phyloP scores from a whole-genome alignment of 352 stramenopile genomes.

The Phytophthora melonis region DNA sequence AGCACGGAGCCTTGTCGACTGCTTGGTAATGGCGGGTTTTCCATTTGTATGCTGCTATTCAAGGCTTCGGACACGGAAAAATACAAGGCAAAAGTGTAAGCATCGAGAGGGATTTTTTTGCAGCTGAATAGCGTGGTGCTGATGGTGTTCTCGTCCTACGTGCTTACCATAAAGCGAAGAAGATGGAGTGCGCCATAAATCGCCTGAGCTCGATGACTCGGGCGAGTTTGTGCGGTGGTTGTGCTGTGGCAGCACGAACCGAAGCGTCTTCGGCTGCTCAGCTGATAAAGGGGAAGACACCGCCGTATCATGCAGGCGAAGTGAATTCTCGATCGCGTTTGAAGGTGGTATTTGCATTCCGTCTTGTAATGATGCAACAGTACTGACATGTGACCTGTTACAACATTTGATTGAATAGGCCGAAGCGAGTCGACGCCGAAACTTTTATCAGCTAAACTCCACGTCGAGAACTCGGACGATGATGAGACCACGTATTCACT shows the following conservation, averaged over 20 bases:
- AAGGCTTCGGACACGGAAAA: constrained; percentile 56
- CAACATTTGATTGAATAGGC: constrained; percentile 6
- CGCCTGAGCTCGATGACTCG: constrained; percentile 62
- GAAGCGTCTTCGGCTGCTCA: constrained; percentile 66
- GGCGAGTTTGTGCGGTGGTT: constrained; percentile 71
- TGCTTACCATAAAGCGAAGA: constrained; percentile 10
- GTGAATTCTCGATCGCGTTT: constrained; percentile 9
- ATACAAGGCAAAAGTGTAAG: constrained; percentile 37
- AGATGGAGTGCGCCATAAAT: constrained; percentile 58
- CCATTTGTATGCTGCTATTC: constrained; percentile 53
- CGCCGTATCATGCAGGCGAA: not conserved
- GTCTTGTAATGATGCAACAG: too few relatives aligned
- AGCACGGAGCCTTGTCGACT: not conserved
- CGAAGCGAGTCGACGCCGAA: constrained; percentile 38
- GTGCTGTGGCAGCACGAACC: constrained; percentile 65
- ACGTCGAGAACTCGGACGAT: constrained; percentile 15
- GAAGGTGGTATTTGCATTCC: constrained; percentile 6
- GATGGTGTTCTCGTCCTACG: not conserved
- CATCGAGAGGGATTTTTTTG: not conserved
- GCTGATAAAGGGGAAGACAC: constrained; percentile 16
- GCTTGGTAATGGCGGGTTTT: constrained; percentile 36
- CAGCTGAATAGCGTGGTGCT: not conserved
- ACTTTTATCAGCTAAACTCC: constrained; percentile 52
- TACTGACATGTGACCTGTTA: too few relatives aligned
- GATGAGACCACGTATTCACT: constrained; percentile 49